Conservation (phyloP, 2,329 filamentous ascomycete species). For the Eurotiales sp. region DNA sequence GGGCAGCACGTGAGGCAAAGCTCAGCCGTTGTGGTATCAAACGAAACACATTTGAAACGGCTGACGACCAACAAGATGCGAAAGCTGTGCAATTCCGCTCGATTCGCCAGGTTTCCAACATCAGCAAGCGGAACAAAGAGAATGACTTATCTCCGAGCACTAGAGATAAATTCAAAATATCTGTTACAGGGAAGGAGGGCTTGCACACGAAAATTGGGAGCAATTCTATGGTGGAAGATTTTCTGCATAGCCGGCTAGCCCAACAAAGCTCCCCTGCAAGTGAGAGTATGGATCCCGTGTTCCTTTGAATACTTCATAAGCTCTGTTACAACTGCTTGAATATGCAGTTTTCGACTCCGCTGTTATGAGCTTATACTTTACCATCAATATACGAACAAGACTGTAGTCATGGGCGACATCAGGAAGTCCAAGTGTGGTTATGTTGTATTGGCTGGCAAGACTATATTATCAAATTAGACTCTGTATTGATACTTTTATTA, state of each 20-base stretch:
- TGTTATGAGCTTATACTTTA: background rate
- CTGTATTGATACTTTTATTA: background rate
- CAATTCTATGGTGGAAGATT: conserved; percentile 37
- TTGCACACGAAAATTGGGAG: conserved; percentile 27
- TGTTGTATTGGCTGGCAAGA: too few relatives aligned
- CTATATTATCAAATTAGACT: background rate
- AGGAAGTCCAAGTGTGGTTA: too few relatives aligned
- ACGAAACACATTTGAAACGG: conserved; percentile 19
- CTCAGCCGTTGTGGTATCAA: conserved; percentile 13
- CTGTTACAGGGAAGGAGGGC: conserved; percentile 22
- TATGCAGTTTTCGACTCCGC: background rate
- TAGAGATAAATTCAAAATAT: conserved; percentile 10
- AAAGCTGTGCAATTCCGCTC: conserved; percentile 26
- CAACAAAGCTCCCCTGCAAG: conserved; percentile 20
- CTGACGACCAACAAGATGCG: conserved; percentile 20
- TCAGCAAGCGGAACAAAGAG: conserved; percentile 25
- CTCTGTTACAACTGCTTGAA: background rate
- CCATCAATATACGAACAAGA: background rate
- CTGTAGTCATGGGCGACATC: too few relatives aligned
- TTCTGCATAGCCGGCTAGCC: conserved; percentile 31
- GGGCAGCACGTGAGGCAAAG: conserved; percentile 19
- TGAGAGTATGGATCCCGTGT: background rate
- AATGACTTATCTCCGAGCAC: conserved; percentile 21
- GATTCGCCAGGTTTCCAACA: conserved; percentile 22
- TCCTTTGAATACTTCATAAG: background rate